Evolutionary conservation across 2,329 filamentous ascomycete species (phyloP).

Genomic region (Penicillium sp.): DNA sequence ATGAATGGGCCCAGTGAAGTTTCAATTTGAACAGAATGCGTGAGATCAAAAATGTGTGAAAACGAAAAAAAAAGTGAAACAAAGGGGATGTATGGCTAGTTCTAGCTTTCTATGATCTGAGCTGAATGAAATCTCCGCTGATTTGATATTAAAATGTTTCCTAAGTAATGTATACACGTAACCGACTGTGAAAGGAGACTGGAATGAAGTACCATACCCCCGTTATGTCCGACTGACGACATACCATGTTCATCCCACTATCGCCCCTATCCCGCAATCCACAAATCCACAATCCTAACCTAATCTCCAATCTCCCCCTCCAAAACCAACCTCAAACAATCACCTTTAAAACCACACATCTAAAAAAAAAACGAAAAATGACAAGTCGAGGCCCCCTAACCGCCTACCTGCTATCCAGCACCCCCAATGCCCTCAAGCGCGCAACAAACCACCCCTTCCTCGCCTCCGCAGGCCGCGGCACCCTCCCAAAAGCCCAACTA

Average conservation of each 20-base stretch:
- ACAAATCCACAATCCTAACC: conserved; percentile 4
- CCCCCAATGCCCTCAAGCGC: conserved; percentile 40
- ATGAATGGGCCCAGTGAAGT: neutral
- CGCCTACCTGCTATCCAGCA: conserved; percentile 47
- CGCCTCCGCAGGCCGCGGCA: conserved; percentile 54
- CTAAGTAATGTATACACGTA: neutral
- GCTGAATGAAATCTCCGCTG: conserved; percentile 1
- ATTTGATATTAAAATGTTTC: neutral
- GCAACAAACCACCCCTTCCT: conserved; percentile 63
- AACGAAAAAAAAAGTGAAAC: neutral
- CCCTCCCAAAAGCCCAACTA: conserved; percentile 48
- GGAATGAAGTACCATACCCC: neutral
- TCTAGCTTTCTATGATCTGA: neutral
- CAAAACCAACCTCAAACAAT: neutral
- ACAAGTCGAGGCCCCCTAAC: conserved; percentile 42
- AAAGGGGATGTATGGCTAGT: neutral
- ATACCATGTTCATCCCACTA: conserved; percentile 10
- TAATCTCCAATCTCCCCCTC: conserved; percentile 1
- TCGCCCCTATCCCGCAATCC: conserved; percentile 9
- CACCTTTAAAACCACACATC: neutral
- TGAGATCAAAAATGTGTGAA: neutral
- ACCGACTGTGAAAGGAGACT: neutral
- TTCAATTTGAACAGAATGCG: neutral
- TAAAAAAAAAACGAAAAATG: conserved; percentile 27
- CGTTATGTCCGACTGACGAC: conserved; percentile 12